phyloP scores from a whole-genome alignment of 768 basidiomycete species.

The Melanogaster broomeanus region DNA sequence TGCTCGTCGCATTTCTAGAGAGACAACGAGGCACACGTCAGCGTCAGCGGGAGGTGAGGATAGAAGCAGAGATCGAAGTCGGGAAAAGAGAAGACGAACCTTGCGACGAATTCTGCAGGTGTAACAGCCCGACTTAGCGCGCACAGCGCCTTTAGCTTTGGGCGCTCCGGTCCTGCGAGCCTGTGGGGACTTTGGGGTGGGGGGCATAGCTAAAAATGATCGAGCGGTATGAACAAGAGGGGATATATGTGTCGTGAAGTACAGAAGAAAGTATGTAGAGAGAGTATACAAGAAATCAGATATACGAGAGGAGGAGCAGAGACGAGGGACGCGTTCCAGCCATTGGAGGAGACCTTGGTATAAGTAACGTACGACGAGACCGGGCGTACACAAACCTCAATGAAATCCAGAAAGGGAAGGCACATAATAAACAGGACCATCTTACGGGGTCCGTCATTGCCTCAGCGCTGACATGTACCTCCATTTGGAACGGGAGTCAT shows the following conservation, averaged over 20 bases:
- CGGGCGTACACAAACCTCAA: conserved; percentile 5
- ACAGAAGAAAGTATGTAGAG: conserved; percentile 1
- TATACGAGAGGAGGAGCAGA: conserved; percentile 6
- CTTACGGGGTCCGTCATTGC: conserved; percentile 22
- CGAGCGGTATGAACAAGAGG: conserved; percentile 24
- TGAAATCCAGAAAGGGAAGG: conserved; percentile 9
- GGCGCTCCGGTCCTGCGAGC: conserved; percentile 51
- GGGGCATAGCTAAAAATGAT: conserved; percentile 38
- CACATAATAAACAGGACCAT: neutral
- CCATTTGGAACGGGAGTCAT: conserved; percentile 15
- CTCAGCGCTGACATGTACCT: conserved; percentile 14
- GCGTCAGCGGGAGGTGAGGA: conserved; percentile 8
- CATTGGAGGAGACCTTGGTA: conserved; percentile 27
- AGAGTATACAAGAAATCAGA: conserved; percentile 3
- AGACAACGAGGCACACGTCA: conserved; percentile 15
- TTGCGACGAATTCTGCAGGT: conserved; percentile 86
- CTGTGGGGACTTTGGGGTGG: conserved; percentile 43
- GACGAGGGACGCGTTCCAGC: conserved; percentile 17
- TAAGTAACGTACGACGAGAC: conserved; percentile 32
- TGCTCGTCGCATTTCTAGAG: conserved; percentile 83
- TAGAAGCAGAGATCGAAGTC: conserved; percentile 6
- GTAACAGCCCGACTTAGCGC: conserved; percentile 88
- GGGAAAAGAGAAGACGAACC: conserved; percentile 42
- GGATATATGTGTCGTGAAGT: neutral
- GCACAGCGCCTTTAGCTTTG: conserved; percentile 79